Evolutionary conservation across 345 rosid genomes (phyloP).

Genomic region (Melaleuca quinquenervia): DNA sequence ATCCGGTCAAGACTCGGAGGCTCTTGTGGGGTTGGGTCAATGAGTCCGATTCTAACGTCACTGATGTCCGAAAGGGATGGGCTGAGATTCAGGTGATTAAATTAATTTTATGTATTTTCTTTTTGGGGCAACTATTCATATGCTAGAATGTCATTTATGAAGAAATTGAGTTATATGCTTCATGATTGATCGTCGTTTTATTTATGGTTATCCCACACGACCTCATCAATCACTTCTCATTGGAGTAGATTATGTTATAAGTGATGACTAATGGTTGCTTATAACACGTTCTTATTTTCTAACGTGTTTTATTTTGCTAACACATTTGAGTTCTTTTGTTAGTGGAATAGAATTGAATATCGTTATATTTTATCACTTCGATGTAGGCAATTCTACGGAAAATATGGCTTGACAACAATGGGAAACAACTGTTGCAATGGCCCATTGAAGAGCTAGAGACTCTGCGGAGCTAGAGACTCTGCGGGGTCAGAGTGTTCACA

Average conservation of each 20-base stretch:
- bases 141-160: background rate
- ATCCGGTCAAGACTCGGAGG: conserved; percentile 35
- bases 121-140: background rate
- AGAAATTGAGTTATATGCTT: background rate
- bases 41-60: conserved; percentile 46
- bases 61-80: conserved; percentile 56
- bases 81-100: conserved; percentile 63
- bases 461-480: too few species aligned
- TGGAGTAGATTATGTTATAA: background rate
- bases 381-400: conserved; percentile 52
- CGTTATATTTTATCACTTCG: background rate
- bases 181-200: background rate
- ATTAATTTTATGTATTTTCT: background rate
- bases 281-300: background rate
- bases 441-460: conserved; percentile 62
- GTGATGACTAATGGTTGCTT: rapidly evolving
- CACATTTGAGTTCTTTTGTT: background rate
- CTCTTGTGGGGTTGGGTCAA: conserved; percentile 81
- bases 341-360: background rate
- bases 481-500: conserved; percentile 18
- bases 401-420: conserved; percentile 41
- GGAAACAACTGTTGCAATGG: conserved; percentile 67
- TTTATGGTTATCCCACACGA: background rate
- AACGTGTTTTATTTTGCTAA: background rate
- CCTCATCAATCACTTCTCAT: background rate